These are phyloP conservation scores for Afroboletus lepidellus DNA, from an alignment of 1,284 basidiomycete genomes.

Conservation along the genomic window DNA sequence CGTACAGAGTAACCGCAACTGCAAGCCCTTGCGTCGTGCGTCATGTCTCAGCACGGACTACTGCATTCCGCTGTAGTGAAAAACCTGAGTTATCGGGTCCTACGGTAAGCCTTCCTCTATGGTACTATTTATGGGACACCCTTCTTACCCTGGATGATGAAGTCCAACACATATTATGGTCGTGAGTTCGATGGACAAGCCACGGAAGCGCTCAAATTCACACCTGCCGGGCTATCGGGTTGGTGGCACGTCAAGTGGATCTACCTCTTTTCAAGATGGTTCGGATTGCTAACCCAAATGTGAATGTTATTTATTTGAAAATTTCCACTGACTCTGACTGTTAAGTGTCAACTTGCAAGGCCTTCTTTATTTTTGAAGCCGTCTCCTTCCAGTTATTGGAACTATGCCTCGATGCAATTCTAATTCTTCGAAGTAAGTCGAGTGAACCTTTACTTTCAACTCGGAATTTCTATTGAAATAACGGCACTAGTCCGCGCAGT, in stretches of 20 bases:
- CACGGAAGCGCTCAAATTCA: background rate
- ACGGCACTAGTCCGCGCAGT: constrained; percentile 17
- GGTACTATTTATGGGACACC: constrained; percentile 20
- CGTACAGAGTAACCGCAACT: too few relatives aligned
- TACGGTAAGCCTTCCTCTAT: too few relatives aligned
- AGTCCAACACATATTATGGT: constrained; percentile 13
- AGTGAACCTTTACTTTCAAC: background rate
- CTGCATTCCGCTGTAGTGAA: too few relatives aligned
- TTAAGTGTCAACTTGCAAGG: constrained; percentile 11
- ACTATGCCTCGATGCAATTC: constrained; percentile 13
- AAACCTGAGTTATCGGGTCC: too few relatives aligned
- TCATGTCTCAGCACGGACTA: too few relatives aligned
- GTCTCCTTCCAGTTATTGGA: constrained; percentile 11
- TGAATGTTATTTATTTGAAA: background rate
- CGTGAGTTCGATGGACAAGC: background rate
- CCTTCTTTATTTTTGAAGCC: background rate
- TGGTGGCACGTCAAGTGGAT: constrained; percentile 19
- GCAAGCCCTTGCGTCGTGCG: too few relatives aligned
- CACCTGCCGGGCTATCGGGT: background rate
- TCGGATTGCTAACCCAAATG: constrained; percentile 24
- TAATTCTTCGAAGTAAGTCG: constrained; percentile 25
- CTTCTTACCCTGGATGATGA: constrained; percentile 21
- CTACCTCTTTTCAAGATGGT: constrained; percentile 24
- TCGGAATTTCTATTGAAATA: background rate
- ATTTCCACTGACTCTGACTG: background rate